Base-by-base conservation (phyloP, 2,329 filamentous ascomycete species). In the Nakataea oryzae region DNA sequence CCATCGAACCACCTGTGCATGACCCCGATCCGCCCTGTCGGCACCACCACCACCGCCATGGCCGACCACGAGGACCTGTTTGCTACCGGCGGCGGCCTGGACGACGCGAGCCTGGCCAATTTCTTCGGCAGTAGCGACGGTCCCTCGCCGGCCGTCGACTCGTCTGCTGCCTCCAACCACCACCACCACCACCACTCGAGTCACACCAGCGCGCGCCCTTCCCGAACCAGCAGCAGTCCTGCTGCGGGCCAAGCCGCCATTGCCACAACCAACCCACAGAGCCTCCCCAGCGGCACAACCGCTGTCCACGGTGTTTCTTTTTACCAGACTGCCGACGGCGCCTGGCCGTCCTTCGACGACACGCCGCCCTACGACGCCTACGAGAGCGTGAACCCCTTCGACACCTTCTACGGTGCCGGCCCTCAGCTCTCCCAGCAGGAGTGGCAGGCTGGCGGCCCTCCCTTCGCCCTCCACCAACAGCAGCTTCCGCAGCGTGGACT, bases 261-360 rank as follows among this genome's bases (percentile, higher is more conserved):
- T 63, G 67, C 65, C 64, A 66, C 64, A 61, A 66, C 64, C 67
- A 69, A 63, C 68, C 70, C 69, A 2, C 56, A 58, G 56, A 29
- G 29, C 56, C 56, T 58, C 27, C 56, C 56, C 29, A 29, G 21
- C 66, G 70, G 69, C 64, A 69, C 70, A 63, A 69, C 68, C 63
- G 64, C 65, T 61, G 65, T 68, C 65, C 66, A 66, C 67, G 71
- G 71, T 61, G 63, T 55, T 55, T 63, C 60, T 70, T 74, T 63
- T 75, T 75, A 58, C 29, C 56, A 27, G 70, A 70, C 64, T 59
- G 65, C 65, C 62, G 70, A 72, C 66, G 70, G 78, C 65, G 74
- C 71, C 71, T 84, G 81, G 81, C 69, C 73, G 64, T 79, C 74
- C 65, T 81, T 81, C 66, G 76, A 77, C 64, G 75, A 76, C 69